A percentile compares a stretch with the other conserved stretches of the same genome.
Conservation (phyloP, 225 moss, liverwort and hornwort genomes). For the Pseudisothecium myosuroides region DNA sequence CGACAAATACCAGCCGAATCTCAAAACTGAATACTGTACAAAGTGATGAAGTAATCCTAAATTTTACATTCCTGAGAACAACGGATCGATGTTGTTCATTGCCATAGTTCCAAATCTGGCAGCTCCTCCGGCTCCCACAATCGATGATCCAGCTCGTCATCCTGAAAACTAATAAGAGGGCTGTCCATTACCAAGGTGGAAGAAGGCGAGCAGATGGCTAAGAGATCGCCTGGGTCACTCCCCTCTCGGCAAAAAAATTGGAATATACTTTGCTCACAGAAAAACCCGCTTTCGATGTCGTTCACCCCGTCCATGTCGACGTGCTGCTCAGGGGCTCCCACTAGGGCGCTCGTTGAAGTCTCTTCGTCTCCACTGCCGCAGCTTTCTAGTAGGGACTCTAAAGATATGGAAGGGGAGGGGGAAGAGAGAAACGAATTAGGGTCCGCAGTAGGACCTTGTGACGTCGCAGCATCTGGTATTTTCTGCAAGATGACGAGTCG, state of each 20-base stretch:
- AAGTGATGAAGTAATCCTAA: neutral
- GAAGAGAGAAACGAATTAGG: neutral
- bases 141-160: neutral
- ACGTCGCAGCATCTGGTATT: neutral
- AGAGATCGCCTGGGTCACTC: neutral
- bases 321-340: neutral
- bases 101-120: neutral
- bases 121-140: neutral
- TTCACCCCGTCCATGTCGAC: neutral
- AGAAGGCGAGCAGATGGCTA: neutral
- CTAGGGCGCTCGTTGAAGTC: neutral
- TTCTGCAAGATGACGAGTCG: neutral
- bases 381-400: neutral
- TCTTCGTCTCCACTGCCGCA: neutral
- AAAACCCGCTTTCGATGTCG: neutral
- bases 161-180: neutral
- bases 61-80: neutral
- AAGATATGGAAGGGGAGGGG: neutral
- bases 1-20: neutral
- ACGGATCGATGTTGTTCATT: neutral
- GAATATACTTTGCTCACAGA: neutral
- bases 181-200: neutral
- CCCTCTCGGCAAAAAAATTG: neutral
- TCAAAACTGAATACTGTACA: neutral
- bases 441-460: neutral